Evolutionary conservation across 2,329 filamentous ascomycete species (phyloP).

Genomic region (Aspergillus novoparasiticus): DNA sequence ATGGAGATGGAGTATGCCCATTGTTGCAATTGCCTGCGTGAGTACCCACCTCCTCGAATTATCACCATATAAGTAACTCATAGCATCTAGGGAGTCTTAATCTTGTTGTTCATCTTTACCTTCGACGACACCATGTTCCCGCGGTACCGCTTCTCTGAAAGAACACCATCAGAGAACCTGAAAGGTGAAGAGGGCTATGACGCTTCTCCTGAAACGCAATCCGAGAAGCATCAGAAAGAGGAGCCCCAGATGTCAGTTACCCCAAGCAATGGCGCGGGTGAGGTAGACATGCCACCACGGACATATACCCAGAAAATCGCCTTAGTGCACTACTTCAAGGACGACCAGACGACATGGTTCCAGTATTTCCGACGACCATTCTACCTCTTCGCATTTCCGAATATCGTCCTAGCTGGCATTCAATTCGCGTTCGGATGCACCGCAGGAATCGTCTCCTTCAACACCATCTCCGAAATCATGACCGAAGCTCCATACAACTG

Average conservation of each 20-base stretch:
- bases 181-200: not conserved
- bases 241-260: constrained; percentile 18
- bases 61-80: not conserved
- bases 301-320: constrained; percentile 27
- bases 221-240: constrained; percentile 8
- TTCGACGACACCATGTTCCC: constrained; percentile 43
- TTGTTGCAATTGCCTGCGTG: constrained; percentile 36
- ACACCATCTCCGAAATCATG: constrained; percentile 40
- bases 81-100: constrained; percentile 21
- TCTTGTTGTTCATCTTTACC: constrained; percentile 33
- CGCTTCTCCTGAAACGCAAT: not conserved
- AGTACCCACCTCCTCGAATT: constrained; percentile 6
- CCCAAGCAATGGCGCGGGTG: constrained; percentile 20
- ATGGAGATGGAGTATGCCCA: constrained; percentile 40
- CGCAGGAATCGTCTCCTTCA: constrained; percentile 44
- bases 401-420: constrained; percentile 42
- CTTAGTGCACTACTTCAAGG: constrained; percentile 27
- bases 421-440: constrained; percentile 47
- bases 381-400: constrained; percentile 43
- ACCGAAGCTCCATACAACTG: constrained; percentile 41
- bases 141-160: constrained; percentile 30
- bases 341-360: constrained; percentile 42
- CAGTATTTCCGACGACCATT: constrained; percentile 46
- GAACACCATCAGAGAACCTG: not conserved
- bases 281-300: constrained; percentile 23